Percentiles rank a stretch among this genome's conserved stretches.
These are phyloP conservation scores for Pilasporangium apinafurcum DNA, from an alignment of 352 stramenopile genomes.

Conservation along the genomic window DNA sequence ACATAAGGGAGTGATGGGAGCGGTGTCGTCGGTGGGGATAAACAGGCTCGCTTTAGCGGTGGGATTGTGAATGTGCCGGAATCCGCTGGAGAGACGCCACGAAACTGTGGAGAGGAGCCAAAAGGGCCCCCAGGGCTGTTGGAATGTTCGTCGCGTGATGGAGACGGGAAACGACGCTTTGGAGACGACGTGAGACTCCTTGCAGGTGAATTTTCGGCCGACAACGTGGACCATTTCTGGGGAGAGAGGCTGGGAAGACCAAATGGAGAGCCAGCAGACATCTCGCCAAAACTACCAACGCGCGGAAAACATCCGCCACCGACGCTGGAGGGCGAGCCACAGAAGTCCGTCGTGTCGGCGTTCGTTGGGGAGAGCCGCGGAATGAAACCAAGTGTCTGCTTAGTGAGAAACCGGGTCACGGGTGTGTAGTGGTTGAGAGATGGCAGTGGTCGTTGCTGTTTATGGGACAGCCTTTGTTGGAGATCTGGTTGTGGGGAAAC, in stretches of 20 bases:
- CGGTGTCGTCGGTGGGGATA: slow-evolving; percentile 7
- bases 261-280: too few species aligned
- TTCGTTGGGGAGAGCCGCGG: slow-evolving; percentile 15
- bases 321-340: neutral
- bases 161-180: slow-evolving; percentile 11
- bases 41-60: slow-evolving; percentile 13
- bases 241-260: too few species aligned
- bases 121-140: slow-evolving; percentile 8
- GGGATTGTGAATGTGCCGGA: slow-evolving; percentile 18
- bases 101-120: neutral
- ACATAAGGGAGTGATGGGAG: slow-evolving; percentile 16
- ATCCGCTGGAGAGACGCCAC: slow-evolving; percentile 3
- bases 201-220: slow-evolving; percentile 12
- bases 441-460: slow-evolving; percentile 4
- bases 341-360: slow-evolving; percentile 14
- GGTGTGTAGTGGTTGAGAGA: slow-evolving; percentile 44
- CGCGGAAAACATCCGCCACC: slow-evolving; percentile 36
- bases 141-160: slow-evolving; percentile 9
- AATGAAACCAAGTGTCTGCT: slow-evolving; percentile 55
- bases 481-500: too few species aligned
- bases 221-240: slow-evolving; percentile 20
- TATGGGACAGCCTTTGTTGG: too few species aligned
- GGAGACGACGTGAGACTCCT: slow-evolving; percentile 9
- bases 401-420: slow-evolving; percentile 55
- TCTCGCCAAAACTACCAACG: slow-evolving; percentile 11